phyloP scores from a whole-genome alignment of 352 stramenopile species.

The Aphanomyces euteiches region DNA sequence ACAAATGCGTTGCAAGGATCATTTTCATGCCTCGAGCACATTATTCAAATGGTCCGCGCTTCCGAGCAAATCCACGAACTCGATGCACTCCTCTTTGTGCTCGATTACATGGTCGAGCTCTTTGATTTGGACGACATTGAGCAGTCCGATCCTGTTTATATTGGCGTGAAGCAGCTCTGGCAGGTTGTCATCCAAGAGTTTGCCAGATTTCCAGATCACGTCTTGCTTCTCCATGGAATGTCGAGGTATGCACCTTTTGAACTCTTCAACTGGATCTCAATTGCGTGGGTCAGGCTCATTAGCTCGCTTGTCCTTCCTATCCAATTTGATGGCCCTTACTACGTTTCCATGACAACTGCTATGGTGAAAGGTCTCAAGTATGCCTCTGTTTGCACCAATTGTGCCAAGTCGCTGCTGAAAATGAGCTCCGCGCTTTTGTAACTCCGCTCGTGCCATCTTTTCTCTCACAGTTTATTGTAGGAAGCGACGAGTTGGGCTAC shows the following conservation, averaged over 20 bases:
- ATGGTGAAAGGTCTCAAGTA: constrained; percentile 55
- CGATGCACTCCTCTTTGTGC: constrained; percentile 65
- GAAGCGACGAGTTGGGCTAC: constrained; percentile 35
- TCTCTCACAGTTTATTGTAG: constrained; percentile 37
- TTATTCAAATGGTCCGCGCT: constrained; percentile 39
- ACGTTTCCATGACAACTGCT: constrained; percentile 42
- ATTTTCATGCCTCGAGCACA: constrained; percentile 20
- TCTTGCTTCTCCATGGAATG: constrained; percentile 53
- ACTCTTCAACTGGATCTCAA: neutral
- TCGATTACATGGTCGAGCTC: constrained; percentile 73
- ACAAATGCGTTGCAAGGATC: constrained; percentile 30
- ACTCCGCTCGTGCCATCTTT: constrained; percentile 5
- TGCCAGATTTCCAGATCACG: constrained; percentile 49
- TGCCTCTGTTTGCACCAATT: constrained; percentile 40
- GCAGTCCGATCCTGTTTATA: constrained; percentile 41
- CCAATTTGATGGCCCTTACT: constrained; percentile 46
- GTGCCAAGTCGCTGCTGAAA: constrained; percentile 49
- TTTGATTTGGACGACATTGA: constrained; percentile 79
- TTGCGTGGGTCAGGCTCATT: constrained; percentile 46
- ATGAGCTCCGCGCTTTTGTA: constrained; percentile 56
- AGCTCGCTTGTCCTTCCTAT: constrained; percentile 53
- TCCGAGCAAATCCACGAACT: constrained; percentile 53
- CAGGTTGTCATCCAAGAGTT: constrained; percentile 49
- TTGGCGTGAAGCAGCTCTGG: constrained; percentile 41
- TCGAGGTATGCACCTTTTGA: constrained; percentile 38